phyloP scores from a whole-genome alignment of 805 yeast species.

The Maudiozyma saulgeensis region DNA sequence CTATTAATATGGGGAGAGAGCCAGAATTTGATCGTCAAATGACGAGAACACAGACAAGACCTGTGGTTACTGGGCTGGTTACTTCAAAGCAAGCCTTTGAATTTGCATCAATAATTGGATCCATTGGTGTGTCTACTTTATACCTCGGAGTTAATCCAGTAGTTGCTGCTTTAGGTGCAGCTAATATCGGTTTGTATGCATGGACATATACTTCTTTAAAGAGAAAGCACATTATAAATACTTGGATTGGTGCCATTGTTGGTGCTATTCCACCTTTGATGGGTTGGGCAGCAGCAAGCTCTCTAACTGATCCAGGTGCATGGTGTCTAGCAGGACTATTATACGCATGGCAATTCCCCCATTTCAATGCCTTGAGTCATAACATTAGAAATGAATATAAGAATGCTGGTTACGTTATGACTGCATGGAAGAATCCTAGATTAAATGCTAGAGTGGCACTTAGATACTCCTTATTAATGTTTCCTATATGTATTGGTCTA shows the following conservation, averaged over 20 bases:
- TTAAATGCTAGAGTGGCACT: conserved; percentile 89
- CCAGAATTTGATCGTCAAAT: conserved; percentile 79
- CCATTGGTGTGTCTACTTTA: conserved; percentile 57
- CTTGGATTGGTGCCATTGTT: conserved; percentile 98
- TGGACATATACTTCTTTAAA: conserved; percentile 90
- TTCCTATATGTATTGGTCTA: conserved; percentile 82
- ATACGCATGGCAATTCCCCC: conserved; percentile 98
- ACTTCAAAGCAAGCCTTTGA: conserved; percentile 66
- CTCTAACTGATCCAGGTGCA: conserved; percentile 78
- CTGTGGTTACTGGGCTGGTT: conserved; percentile 77
- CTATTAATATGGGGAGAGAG: conserved; percentile 94
- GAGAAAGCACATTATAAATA: conserved; percentile 73
- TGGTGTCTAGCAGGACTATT: conserved; percentile 87
- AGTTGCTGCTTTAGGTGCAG: conserved; percentile 71
- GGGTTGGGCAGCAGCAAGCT: conserved; percentile 97
- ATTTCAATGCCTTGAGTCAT: conserved; percentile 86
- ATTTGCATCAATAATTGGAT: conserved; percentile 71
- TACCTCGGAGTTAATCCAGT: conserved; percentile 77
- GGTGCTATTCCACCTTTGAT: conserved; percentile 97
- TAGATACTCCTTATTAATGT: conserved; percentile 84
- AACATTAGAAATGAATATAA: conserved; percentile 81
- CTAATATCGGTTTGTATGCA: conserved; percentile 74
- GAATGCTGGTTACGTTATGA: conserved; percentile 94
- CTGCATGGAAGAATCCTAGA: conserved; percentile 85
- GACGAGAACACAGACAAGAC: conserved; percentile 82